Evolutionary conservation across 768 basidiomycete genomes (phyloP).

Genomic region (Infundibulicybe gibba): DNA sequence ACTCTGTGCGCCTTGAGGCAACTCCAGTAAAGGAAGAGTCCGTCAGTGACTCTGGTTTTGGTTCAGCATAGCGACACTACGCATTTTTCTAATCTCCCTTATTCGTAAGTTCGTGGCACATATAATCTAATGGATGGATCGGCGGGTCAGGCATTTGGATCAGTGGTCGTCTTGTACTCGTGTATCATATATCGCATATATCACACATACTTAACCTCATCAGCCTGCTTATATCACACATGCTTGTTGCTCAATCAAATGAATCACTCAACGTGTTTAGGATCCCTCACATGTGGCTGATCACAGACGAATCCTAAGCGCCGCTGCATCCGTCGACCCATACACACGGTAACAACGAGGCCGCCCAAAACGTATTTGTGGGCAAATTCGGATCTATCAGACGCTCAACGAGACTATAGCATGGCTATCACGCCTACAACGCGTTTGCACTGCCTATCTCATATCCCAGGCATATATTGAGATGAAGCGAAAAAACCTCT

Average conservation of each 20-base stretch:
- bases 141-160: too few relatives aligned
- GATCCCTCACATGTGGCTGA: too few relatives aligned
- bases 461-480: conserved; percentile 14
- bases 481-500: conserved; percentile 2
- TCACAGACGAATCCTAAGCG: too few relatives aligned
- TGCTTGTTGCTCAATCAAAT: too few relatives aligned
- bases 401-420: conserved; percentile 11
- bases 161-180: too few relatives aligned
- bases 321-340: too few relatives aligned
- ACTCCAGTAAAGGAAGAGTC: conserved; percentile 38
- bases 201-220: too few relatives aligned
- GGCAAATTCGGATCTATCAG: conserved; percentile 6
- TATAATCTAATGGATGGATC: too few relatives aligned
- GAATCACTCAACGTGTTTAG: too few relatives aligned
- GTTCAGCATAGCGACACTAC: conserved; percentile 20
- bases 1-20: conserved; percentile 46
- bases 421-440: conserved; percentile 33
- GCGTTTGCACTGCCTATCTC: conserved; percentile 14
- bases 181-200: too few relatives aligned
- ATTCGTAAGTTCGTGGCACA: not conserved
- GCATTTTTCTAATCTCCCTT: not conserved
- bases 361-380: not conserved
- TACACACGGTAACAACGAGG: not conserved
- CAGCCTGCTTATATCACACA: too few relatives aligned
- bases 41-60: conserved; percentile 47